phyloP scores from a whole-genome alignment of 2,329 filamentous ascomycete species.

The Trichoderma brevicompactum region DNA sequence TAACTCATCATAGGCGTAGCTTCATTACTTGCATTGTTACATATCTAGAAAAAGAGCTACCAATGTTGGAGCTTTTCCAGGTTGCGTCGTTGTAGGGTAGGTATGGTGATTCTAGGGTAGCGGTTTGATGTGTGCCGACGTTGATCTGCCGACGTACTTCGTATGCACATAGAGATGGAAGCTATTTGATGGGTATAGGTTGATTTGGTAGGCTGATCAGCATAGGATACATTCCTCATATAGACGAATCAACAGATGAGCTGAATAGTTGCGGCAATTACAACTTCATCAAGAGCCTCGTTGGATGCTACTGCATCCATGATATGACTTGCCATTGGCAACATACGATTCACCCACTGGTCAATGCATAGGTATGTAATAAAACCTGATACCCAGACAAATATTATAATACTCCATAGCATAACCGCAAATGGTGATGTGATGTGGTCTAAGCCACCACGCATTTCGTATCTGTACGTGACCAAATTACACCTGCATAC shows the following conservation, averaged over 20 bases:
- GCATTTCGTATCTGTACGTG: background rate
- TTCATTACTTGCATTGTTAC: background rate
- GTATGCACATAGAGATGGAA: background rate
- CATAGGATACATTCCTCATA: too few relatives aligned
- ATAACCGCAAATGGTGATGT: background rate
- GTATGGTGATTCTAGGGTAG: background rate
- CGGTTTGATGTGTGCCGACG: background rate
- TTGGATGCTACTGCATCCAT: background rate
- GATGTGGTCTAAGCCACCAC: background rate
- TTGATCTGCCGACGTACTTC: too few relatives aligned
- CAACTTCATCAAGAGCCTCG: background rate
- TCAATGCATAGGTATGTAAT: background rate
- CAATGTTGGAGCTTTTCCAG: background rate
- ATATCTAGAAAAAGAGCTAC: background rate
- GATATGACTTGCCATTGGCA: background rate
- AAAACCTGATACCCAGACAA: background rate
- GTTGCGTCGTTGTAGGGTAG: slow-evolving; percentile 4
- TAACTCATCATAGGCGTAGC: background rate
- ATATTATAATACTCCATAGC: background rate
- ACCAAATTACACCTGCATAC: background rate
- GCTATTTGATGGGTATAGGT: too few relatives aligned
- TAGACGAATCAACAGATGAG: background rate
- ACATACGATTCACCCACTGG: background rate
- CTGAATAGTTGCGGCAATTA: too few relatives aligned
- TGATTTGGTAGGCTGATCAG: too few relatives aligned